These are phyloP conservation scores for Spathaspora sp. DNA, from an alignment of 805 yeast genomes.

Conservation along the genomic window DNA sequence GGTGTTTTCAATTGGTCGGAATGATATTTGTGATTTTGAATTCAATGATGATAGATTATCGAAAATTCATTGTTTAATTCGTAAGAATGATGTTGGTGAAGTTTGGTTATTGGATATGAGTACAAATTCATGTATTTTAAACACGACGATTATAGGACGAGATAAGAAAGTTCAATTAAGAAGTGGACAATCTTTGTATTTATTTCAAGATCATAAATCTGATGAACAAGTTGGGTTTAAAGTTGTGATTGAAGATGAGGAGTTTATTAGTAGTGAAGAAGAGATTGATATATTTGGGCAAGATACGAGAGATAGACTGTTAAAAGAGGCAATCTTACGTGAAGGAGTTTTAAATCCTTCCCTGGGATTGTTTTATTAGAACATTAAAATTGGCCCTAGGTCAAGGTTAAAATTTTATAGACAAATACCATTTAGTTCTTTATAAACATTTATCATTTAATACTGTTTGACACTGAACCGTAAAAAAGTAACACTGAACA, in stretches of 20 bases:
- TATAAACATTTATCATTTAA: neutral
- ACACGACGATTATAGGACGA: slow-evolving; percentile 54
- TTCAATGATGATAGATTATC: slow-evolving; percentile 77
- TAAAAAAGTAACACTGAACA: no score
- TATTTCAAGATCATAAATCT: slow-evolving; percentile 59
- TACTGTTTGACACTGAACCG: neutral
- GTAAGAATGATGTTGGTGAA: slow-evolving; percentile 61
- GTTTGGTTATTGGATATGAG: slow-evolving; percentile 79
- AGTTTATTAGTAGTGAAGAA: neutral
- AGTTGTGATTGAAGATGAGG: slow-evolving; percentile 39
- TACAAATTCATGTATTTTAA: slow-evolving; percentile 75
- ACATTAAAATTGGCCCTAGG: no score
- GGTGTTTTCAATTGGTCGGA: slow-evolving; percentile 70
- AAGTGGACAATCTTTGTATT: slow-evolving; percentile 62
- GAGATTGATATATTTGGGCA: slow-evolving; percentile 1
- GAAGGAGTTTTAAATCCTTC: neutral
- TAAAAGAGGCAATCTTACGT: neutral
- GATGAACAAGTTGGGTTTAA: slow-evolving; percentile 51
- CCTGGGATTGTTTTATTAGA: neutral
- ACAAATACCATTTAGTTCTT: neutral
- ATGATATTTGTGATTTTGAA: slow-evolving; percentile 54
- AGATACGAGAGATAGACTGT: slow-evolving; percentile 1
- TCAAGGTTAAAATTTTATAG: neutral
- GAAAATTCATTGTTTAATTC: slow-evolving; percentile 73
- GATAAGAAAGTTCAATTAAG: slow-evolving; percentile 59